Evolutionary conservation across 1,284 basidiomycete species (phyloP), one percentile per base, ranked within the genome.

Genomic region (Papiliotrema laurentii): DNA sequence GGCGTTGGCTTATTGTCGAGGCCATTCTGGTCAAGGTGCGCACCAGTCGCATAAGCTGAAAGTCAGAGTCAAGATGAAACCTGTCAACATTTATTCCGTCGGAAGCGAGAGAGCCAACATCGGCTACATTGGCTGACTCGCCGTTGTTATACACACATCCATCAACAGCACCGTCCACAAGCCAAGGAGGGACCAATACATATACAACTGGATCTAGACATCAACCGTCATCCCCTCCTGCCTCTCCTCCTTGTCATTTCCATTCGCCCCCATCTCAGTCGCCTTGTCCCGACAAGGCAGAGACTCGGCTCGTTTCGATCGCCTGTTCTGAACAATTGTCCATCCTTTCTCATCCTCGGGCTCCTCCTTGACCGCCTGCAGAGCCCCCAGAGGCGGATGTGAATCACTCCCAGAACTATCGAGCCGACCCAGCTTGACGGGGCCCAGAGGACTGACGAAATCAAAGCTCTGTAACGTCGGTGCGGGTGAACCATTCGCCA

Each of bases 381-480:
- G 34, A 45, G 60, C 57, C 16, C 55, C 54, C 24, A 14, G 10
- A 4, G 16, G 24, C 47, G 24, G n/a, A 35, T 13, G n/a, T 11
- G 21, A 22, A 25, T 39, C 47, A 47, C 34, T 50, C 30, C 27
- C 43, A 39, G 37, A 37, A 49, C 41, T 47, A 18, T 48, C 57
- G 24, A 58, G 48, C 37, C 52, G 53, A 30, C 54, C 63, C 34
- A 47, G 27, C 34, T 49, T 47, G 18, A 63, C 61, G 0, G 63
- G 62, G 18, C 65, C 63, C 0, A 71, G 49, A 0, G 69, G 69
- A 19, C 61, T 65, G 36, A 68, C 63, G 49, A 72, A 72, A 42
- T 71, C 70, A 35, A 72, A 72, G 18, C 49, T 60, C 24, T 54
- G 55, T 6, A 62, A 36, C 0, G 59, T 56, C 0, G 66, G 63